Percentiles rank a stretch among this genome's conserved stretches.
phyloP scores from a whole-genome alignment of 352 stramenopile species.

The Hyaloperonospora brassicae region DNA sequence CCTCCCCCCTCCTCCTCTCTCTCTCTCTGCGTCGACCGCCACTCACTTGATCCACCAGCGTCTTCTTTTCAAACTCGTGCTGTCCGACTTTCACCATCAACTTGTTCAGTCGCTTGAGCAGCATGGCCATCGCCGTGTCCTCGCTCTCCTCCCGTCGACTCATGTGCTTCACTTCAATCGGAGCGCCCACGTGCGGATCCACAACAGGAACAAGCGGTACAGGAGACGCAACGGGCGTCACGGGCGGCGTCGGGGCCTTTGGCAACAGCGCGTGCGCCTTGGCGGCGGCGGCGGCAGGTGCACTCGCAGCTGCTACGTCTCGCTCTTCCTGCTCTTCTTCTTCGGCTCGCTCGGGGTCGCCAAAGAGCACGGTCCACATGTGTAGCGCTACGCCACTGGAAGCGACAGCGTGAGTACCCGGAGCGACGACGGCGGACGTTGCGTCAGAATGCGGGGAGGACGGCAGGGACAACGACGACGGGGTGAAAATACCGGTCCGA shows the following conservation, averaged over 20 bases:
- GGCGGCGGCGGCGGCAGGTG: slow-evolving; percentile 4
- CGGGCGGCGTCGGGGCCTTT: neutral
- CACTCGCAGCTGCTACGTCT: neutral
- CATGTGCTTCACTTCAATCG: slow-evolving; percentile 7
- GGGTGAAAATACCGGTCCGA: too few species aligned
- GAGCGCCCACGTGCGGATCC: neutral
- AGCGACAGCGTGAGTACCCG: neutral
- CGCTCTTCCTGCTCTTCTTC: slow-evolving; percentile 14
- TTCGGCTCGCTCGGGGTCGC: slow-evolving; percentile 15
- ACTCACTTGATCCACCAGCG: slow-evolving; percentile 54
- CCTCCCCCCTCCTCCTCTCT: neutral
- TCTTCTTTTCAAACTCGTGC: slow-evolving; percentile 85
- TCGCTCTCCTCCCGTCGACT: slow-evolving; percentile 22
- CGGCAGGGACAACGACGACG: too few species aligned
- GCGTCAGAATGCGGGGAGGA: slow-evolving; percentile 9
- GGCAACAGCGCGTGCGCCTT: slow-evolving; percentile 15
- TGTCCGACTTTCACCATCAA: slow-evolving; percentile 81
- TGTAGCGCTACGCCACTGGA: neutral
- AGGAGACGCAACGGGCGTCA: neutral
- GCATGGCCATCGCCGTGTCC: slow-evolving; percentile 59
- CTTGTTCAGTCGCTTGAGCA: slow-evolving; percentile 69
- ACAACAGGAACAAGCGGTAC: neutral
- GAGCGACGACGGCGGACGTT: too few species aligned
- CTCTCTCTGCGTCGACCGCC: neutral
- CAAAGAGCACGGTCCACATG: slow-evolving; percentile 61